Conservation (phyloP, 176 grass and related monocot species). For the Cenchrus fungigraminus region DNA sequence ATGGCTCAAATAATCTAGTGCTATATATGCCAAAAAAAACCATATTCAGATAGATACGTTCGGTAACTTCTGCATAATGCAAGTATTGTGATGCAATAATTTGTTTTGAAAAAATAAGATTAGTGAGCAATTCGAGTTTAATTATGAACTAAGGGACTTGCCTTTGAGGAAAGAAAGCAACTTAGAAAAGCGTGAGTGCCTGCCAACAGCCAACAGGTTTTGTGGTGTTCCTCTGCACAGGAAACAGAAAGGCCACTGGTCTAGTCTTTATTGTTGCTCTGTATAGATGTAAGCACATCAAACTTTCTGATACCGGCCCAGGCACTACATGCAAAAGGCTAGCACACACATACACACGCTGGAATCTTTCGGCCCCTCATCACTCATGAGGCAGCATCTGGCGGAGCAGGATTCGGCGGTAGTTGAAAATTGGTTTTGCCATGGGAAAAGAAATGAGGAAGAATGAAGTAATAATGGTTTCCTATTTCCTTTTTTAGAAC, state of each 20-base stretch:
- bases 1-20: background rate
- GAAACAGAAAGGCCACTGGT: conserved; percentile 27
- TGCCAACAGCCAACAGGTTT: background rate
- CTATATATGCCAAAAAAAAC: background rate
- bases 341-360: background rate
- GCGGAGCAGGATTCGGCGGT: background rate
- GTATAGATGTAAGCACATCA: conserved; percentile 31
- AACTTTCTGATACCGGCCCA: conserved; percentile 30
- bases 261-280: background rate
- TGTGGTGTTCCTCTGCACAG: background rate
- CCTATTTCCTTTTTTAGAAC: background rate
- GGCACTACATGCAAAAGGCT: conserved; percentile 49
- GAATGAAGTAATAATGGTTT: background rate
- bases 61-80: too few relatives aligned
- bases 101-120: background rate
- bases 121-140: background rate
- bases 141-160: background rate
- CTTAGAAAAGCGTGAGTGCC: background rate
- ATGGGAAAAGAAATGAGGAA: background rate
- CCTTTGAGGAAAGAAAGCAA: background rate
- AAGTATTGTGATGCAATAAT: too few relatives aligned
- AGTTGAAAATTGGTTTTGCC: background rate
- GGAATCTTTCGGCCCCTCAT: background rate
- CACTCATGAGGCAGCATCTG: background rate
- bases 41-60: too few relatives aligned